These are phyloP conservation scores for Fistulifera pelliculosa DNA, from an alignment of 108 stramenopile genomes.

Conservation along the genomic window DNA sequence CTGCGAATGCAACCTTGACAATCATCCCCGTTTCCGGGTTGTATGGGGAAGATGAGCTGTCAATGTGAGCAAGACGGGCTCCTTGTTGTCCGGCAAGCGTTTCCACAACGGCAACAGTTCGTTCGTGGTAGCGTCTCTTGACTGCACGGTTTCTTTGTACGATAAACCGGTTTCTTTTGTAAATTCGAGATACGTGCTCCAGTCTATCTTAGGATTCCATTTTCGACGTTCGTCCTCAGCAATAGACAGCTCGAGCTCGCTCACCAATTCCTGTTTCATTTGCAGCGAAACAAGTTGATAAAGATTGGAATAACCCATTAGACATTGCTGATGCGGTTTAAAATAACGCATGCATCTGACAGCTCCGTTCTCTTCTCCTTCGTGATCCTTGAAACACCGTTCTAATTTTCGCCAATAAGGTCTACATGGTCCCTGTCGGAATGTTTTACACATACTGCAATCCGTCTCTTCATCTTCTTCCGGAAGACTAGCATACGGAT, in stretches of 20 bases:
- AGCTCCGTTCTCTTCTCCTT: slow-evolving; percentile 27
- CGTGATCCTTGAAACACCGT: slow-evolving; percentile 75
- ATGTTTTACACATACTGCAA: slow-evolving; percentile 76
- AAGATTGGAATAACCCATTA: slow-evolving; percentile 9
- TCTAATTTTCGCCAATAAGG: slow-evolving; percentile 76
- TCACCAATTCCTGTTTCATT: slow-evolving; percentile 14
- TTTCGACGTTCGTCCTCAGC: slow-evolving; percentile 6
- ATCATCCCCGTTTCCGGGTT: slow-evolving; percentile 25
- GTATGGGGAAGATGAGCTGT: slow-evolving; percentile 22
- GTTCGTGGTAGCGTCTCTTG: neutral
- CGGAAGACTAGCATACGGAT: slow-evolving; percentile 59
- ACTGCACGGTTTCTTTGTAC: slow-evolving; percentile 4
- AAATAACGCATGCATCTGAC: slow-evolving; percentile 9
- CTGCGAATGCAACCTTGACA: slow-evolving; percentile 69
- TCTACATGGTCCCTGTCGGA: slow-evolving; percentile 82
- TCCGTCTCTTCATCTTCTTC: slow-evolving; percentile 72
- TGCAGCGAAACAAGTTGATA: slow-evolving; percentile 4
- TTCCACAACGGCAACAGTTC: slow-evolving; percentile 21
- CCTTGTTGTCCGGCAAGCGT: slow-evolving; percentile 17
- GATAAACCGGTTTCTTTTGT: slow-evolving; percentile 8
- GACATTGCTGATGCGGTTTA: slow-evolving; percentile 10
- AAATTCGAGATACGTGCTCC: slow-evolving; percentile 25
- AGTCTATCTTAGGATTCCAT: slow-evolving; percentile 20
- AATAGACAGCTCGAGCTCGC: slow-evolving; percentile 7
- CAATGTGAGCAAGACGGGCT: slow-evolving; percentile 49